Base-by-base conservation (phyloP, 306 rosid genomes). In the Ammopiptanthus mongolicus region DNA sequence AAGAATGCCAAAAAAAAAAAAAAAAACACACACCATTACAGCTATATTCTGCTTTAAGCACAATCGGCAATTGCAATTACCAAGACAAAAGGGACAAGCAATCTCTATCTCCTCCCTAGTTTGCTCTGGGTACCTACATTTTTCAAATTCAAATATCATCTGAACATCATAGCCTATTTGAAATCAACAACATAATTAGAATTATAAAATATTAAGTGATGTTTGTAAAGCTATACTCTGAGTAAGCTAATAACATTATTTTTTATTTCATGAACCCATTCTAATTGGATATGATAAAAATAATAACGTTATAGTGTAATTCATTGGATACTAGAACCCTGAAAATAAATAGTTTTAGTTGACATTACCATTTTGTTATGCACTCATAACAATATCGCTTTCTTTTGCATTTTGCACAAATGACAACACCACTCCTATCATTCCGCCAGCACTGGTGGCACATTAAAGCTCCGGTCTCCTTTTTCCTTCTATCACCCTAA, bases 361-460 rank as follows among this genome's bases (percentile, higher is more conserved):
- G 63, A 31, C 72, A 63, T 72, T 85, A 89, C 93, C 93, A 89
- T 67, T 85, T 89, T 71, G 82, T 67, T 74, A 89, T 78, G 86
- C 91, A 89, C n/a, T 50, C 84, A 33, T 79, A 74, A 84, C 93
- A 89, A 79, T 89, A 89, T 60, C 81, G 71, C 75, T 81, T 89
- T 84, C 64, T 78, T 80, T 44, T 85, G 89, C 91, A 89, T 47
- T 81, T 73, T 47, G 82, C 46, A 72, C 93, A 87, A 58, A 34
- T 58, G 46, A 87, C 79, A 28, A 83, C 72, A 23, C 74, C 72
- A 23, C 74, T 83, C 78, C 79, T 83, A 80, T 59, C 75, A 42
- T 41, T 83, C 63, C 69, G 69, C 81, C 82, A 55, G 77, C 93
- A 87, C 56, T 89, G 91, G 79, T 89, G 93, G 80, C 91, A 89